phyloP scores from a whole-genome alignment of 495 filamentous ascomycete genomes.

The Annulohypoxylon nitens region DNA sequence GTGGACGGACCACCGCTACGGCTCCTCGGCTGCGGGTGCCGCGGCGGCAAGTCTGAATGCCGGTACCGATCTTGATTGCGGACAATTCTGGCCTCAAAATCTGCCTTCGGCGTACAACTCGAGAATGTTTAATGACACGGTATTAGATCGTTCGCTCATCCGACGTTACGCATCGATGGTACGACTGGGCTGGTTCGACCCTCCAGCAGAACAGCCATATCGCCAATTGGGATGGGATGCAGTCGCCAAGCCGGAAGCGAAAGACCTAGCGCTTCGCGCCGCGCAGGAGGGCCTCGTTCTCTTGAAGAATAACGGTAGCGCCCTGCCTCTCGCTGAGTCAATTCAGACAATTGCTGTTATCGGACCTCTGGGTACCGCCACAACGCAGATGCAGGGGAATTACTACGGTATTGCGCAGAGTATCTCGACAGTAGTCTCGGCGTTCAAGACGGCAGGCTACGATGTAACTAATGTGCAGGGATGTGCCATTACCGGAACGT shows the following conservation, averaged over 20 bases:
- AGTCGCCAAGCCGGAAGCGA: slow-evolving; percentile 64
- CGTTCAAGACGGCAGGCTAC: slow-evolving; percentile 60
- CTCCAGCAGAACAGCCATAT: slow-evolving; percentile 58
- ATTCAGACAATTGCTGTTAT: slow-evolving; percentile 66
- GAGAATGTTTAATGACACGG: slow-evolving; percentile 51
- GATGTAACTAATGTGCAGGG: slow-evolving; percentile 65
- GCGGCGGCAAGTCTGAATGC: slow-evolving; percentile 68
- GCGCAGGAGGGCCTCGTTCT: slow-evolving; percentile 71
- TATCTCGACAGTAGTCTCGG: slow-evolving; percentile 65
- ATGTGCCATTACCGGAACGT: slow-evolving; percentile 57
- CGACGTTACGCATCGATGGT: slow-evolving; percentile 69
- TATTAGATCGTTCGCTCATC: slow-evolving; percentile 66
- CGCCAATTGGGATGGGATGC: slow-evolving; percentile 65
- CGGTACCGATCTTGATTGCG: slow-evolving; percentile 74
- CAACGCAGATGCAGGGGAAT: slow-evolving; percentile 71
- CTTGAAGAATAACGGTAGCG: slow-evolving; percentile 70
- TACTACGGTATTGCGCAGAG: slow-evolving; percentile 70
- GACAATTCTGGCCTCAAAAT: slow-evolving; percentile 66
- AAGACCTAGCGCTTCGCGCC: slow-evolving; percentile 69
- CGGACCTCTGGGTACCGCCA: slow-evolving; percentile 71
- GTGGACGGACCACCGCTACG: slow-evolving; percentile 68
- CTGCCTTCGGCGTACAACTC: slow-evolving; percentile 59
- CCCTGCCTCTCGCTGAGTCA: slow-evolving; percentile 61
- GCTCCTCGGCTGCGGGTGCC: slow-evolving; percentile 59
- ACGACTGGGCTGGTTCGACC: slow-evolving; percentile 72